Base-by-base conservation (phyloP, 2,329 filamentous ascomycete species). In the Talaromyces funiculosus region DNA sequence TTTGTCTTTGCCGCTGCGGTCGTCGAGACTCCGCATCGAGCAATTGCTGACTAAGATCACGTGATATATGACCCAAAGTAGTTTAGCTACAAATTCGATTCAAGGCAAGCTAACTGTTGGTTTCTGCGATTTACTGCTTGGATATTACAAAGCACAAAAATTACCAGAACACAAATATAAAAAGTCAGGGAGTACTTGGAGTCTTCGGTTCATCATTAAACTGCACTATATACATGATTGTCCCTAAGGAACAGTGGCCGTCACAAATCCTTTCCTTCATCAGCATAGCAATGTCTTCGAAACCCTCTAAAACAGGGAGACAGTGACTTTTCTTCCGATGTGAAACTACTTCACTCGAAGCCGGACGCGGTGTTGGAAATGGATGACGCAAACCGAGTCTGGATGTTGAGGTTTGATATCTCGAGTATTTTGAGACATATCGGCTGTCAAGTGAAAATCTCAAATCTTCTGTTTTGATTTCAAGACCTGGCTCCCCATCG, bases 401-500 rank as follows among this genome's bases (percentile, higher is more conserved):
- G 10, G 20, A 16, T 16, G n/a, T n/a, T n/a, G 26, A 38, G 16
- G 40, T 37, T 57, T 49, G 42, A 16, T 35, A 33, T 53, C 10
- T 26, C 43, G 26, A 57, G 54, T 22, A 42, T 40, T 20, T 47
- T 47, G 31, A 22, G 20, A 35, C 20, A 35, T 51, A 51, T 51
- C 47, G 47, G 45, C 22, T 51, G 29, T 51, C 47, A 22, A 51
- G 26, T 33, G 9, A 4, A 20, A 20, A 51, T 51, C 26, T 12
- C 20, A 5, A 35, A 20, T 51, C 47, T 20, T n/a, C 22, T 20
- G 1, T 35, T 37, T 16, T 18, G 42, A 38, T 20, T 35, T 61
- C 60, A 61, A 20, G 60, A 61, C 33, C 60, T 42, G 18, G 47
- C 16, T 31, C 56, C 69, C 78, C 78, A 81, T 65, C 78, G 71